Base-by-base conservation (phyloP, 495 filamentous ascomycete genomes). In the Aspergillus saccharolyticus region DNA sequence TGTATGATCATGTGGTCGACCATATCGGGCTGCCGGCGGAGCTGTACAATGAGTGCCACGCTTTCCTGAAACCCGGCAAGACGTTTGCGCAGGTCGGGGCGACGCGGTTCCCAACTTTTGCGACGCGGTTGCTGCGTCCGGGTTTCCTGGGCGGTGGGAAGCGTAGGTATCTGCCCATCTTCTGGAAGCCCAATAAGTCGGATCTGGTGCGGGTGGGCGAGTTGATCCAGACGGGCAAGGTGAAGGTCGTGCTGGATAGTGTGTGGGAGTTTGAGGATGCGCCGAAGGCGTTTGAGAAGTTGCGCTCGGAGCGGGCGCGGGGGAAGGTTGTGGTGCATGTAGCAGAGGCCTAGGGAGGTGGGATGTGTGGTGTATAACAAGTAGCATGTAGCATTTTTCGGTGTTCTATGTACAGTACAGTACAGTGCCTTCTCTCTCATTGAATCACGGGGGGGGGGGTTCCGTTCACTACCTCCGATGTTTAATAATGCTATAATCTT, bases 301-400 rank as follows among this genome's bases (percentile, higher is more conserved):
- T 90, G 59, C 85, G 82, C 59, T 81, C 72, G 2, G 79, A 81
- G 8, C 77, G 84, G 42, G 73, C 83, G 21, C 85, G 77, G 63
- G 88, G 88, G 1, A 91, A 91, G 75, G 78, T 91, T 59, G 68
- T 91, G 19, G 75, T 93, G 15, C 72, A 81, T 62, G 80, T 88
- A 9, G 59, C 28, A 39, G 14, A 39, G 33, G 45, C 1, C 6
- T 48, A 20, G 7, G 20, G 9, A 12, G 16, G 19, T 8, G 21
- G 45, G 21, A 24, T 16, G 4, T n/a, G 9, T 10, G 46, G 20
- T 22, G 19, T 4, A 9, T 28, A 4, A 28, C 25, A 10, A 8
- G 16, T 45, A 5, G 8, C 19, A 45, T 45, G 4, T n/a, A 7
- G 17, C 19, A 8, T n/a, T 45, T 17, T 45, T 45, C 16, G 43